Evolutionary conservation across 371 early-diverging fungal species (phyloP).

Genomic region (Lichtheimia hyalospora): DNA sequence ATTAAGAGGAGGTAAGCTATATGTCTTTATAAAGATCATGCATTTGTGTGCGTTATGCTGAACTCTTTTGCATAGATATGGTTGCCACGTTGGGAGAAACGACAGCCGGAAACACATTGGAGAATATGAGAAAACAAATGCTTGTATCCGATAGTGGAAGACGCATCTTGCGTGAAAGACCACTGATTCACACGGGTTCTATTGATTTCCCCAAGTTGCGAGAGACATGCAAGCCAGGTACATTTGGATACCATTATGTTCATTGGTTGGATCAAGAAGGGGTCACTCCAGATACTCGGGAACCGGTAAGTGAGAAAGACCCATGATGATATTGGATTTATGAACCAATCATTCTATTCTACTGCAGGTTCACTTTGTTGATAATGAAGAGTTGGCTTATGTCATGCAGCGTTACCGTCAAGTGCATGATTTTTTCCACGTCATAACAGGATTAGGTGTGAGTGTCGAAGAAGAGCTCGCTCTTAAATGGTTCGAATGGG

Average conservation of each 20-base stretch:
- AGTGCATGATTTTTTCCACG: constrained; percentile 93
- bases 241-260: constrained; percentile 88
- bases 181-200: constrained; percentile 65
- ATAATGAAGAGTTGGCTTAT: constrained; percentile 90
- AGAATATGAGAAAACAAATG: constrained; percentile 79
- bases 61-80: constrained; percentile 61
- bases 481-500: constrained; percentile 93
- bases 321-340: background rate
- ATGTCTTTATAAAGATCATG: background rate
- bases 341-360: no score
- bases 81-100: constrained; percentile 93
- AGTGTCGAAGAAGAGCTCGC: constrained; percentile 92
- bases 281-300: constrained; percentile 84
- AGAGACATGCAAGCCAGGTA: constrained; percentile 60
- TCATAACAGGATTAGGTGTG: constrained; percentile 81
- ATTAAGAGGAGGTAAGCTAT: constrained; percentile 70
- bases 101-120: constrained; percentile 69
- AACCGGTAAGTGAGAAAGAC: constrained; percentile 52
- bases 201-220: constrained; percentile 69
- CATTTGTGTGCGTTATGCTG: background rate
- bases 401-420: constrained; percentile 93
- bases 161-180: constrained; percentile 80
- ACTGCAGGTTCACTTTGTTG: constrained; percentile 75
- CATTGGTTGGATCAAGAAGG: constrained; percentile 76
- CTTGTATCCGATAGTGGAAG: constrained; percentile 74